Evolutionary conservation across 176 grass and related monocot species (phyloP).

Genomic region (Ensete glaucum): DNA sequence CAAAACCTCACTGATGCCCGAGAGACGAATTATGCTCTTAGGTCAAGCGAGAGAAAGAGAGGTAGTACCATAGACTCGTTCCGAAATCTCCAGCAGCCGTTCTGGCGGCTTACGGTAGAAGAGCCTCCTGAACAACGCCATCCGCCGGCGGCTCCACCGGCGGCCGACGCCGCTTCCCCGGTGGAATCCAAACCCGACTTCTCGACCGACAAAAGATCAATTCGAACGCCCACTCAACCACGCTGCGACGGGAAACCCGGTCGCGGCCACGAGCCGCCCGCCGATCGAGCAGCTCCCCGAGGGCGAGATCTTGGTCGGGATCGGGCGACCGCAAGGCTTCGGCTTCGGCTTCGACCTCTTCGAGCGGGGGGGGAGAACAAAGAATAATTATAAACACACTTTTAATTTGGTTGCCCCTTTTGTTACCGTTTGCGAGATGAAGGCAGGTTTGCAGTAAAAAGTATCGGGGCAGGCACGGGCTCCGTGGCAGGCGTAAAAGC

Average conservation of each 20-base stretch:
- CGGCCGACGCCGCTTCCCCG: constrained; percentile 4
- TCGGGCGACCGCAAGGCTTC: background rate
- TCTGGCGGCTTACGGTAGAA: constrained; percentile 93
- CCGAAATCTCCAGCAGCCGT: constrained; percentile 93
- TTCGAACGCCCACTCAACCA: background rate
- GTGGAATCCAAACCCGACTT: constrained; percentile 19
- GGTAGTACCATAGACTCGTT: constrained; percentile 77
- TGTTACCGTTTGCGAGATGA: constrained; percentile 29
- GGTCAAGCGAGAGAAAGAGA: background rate
- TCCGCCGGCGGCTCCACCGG: constrained; percentile 29
- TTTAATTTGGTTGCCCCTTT: constrained; percentile 21
- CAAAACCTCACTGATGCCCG: too few relatives aligned
- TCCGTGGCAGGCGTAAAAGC: too few relatives aligned
- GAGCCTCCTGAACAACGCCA: constrained; percentile 92
- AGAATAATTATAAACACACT: constrained; percentile 1
- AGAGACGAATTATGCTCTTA: background rate
- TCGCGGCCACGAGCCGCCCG: background rate
- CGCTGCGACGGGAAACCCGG: background rate
- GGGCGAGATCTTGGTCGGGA: constrained; percentile 12
- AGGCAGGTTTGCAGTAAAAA: background rate
- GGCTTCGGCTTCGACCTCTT: background rate
- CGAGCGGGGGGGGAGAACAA: background rate
- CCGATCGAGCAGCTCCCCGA: background rate
- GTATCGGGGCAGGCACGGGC: too few relatives aligned
- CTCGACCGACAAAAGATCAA: background rate